phyloP scores from a whole-genome alignment of 371 early-diverging fungal genomes.

The Actinomucor elegans region DNA sequence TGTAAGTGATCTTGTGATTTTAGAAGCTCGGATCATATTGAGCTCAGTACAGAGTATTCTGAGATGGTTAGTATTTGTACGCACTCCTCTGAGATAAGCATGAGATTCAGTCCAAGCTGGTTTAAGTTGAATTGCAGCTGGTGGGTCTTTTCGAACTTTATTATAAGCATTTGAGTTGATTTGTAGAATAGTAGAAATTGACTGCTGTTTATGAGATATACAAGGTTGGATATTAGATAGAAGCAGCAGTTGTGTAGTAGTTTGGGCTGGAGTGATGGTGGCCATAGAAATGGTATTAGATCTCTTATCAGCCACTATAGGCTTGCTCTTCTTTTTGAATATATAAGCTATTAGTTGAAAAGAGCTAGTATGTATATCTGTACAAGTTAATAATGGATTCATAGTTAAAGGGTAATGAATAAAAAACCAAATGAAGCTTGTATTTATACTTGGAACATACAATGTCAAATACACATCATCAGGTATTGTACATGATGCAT shows the following conservation, averaged over 20 bases:
- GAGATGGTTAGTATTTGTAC: slow-evolving; percentile 13
- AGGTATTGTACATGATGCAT: no score
- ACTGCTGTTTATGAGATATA: slow-evolving; percentile 7
- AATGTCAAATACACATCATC: no score
- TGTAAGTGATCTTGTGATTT: slow-evolving; percentile 19
- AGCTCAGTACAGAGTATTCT: slow-evolving; percentile 15
- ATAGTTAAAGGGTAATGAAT: no score
- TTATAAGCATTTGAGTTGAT: slow-evolving; percentile 1
- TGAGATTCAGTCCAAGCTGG: slow-evolving; percentile 24
- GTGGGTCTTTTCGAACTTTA: slow-evolving; percentile 6
- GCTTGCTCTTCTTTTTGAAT: neutral
- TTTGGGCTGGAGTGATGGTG: slow-evolving; percentile 19
- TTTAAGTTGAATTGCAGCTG: slow-evolving; percentile 14
- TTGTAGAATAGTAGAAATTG: slow-evolving; percentile 10
- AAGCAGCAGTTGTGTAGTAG: slow-evolving; percentile 16
- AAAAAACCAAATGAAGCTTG: no score
- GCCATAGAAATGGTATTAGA: slow-evolving; percentile 9
- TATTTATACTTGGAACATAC: no score
- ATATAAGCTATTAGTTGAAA: slow-evolving; percentile 6
- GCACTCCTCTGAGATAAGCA: slow-evolving; percentile 18
- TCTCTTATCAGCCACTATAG: neutral
- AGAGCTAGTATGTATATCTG: slow-evolving; percentile 18
- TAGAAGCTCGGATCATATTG: slow-evolving; percentile 25
- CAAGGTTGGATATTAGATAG: slow-evolving; percentile 9
- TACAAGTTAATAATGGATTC: slow-evolving; percentile 11